A percentile compares a stretch with the other conserved stretches of the same genome.
Evolutionary conservation across 257 asterid species (phyloP).

Genomic region (Cynanchum wilfordii): DNA sequence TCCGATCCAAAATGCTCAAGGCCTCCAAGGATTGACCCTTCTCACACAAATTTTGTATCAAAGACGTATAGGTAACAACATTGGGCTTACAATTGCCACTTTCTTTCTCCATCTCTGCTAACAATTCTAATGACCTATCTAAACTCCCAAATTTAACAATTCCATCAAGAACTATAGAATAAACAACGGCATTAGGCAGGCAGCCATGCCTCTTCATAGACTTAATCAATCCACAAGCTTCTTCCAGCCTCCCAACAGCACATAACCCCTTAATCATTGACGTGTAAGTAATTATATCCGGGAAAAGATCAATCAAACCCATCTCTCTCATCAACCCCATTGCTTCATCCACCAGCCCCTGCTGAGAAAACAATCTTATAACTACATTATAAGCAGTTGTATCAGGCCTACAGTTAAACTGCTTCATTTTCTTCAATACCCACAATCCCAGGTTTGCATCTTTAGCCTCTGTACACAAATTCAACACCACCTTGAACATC

Average conservation of each 20-base stretch:
- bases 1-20: constrained; percentile 44
- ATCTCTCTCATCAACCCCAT: constrained; percentile 66
- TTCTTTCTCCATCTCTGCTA: constrained; percentile 62
- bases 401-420: constrained; percentile 60
- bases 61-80: constrained; percentile 60
- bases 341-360: constrained; percentile 47
- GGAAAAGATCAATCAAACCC: constrained; percentile 62
- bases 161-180: constrained; percentile 66
- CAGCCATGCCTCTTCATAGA: constrained; percentile 65
- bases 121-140: constrained; percentile 57
- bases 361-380: constrained; percentile 53
- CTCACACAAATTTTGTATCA: constrained; percentile 56
- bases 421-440: constrained; percentile 80
- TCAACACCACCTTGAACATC: constrained; percentile 68
- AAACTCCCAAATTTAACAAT: constrained; percentile 52
- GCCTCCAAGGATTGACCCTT: constrained; percentile 57
- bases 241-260: constrained; percentile 62
- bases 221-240: constrained; percentile 49
- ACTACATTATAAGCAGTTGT: constrained; percentile 66
- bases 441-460: constrained; percentile 59
- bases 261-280: constrained; percentile 55
- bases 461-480: constrained; percentile 69
- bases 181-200: constrained; percentile 52
- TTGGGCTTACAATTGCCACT: constrained; percentile 47
- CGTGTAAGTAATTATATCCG: constrained; percentile 60